Base-by-base conservation (phyloP, 2,329 filamentous ascomycete genomes). In the Huntiella moniliformis region DNA sequence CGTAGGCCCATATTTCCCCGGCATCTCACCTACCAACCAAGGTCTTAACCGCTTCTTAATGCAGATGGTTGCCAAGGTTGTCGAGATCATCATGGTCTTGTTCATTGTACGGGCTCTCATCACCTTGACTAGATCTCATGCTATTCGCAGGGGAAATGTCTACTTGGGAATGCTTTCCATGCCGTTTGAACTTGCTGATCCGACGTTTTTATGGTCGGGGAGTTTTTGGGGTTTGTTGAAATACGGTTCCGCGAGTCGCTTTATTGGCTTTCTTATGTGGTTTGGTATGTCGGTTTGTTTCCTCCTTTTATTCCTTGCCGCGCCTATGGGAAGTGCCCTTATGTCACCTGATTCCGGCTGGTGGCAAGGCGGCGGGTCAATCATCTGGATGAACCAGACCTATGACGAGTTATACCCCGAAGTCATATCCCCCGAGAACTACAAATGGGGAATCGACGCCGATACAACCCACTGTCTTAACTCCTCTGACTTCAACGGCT, bases 211-310 rank as follows among this genome's bases (percentile, higher is more conserved):
- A 8, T 36, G 36, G 8, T 44, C 42, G 3, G 16, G 33, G 4
- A 44, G 42, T 28, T 44, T 44, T 5, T 37, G 42, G n/a, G 42
- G 42, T 32, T 33, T 44, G 12, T 35, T 37, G 7, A 37, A 28
- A 36, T 31, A 36, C 16, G 42, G 42, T n/a, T 33, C 42, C 33
- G 10, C 10, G 7, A 31, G 38, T 8, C 4, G 12, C 8, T 12
- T 36, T 18, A 12, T 44, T 13, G 33, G 42, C 10, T 11, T 37
- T 18, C 42, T 44, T 13, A 44, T 44, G 42, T 44, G 31, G 16
- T 13, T 44, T n/a, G 42, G 42, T 15, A 44, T 44, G 15, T 4
- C 37, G 11, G 8, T 18, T 18, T 44, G 42, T 18, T 44, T 36
- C 17, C 35, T 44, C 12, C 28, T 44, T 4, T 17, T 18, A 8